These are phyloP conservation scores for Endoconidiophora laricicola DNA, from an alignment of 2,329 filamentous ascomycete genomes.

Conservation along the genomic window DNA sequence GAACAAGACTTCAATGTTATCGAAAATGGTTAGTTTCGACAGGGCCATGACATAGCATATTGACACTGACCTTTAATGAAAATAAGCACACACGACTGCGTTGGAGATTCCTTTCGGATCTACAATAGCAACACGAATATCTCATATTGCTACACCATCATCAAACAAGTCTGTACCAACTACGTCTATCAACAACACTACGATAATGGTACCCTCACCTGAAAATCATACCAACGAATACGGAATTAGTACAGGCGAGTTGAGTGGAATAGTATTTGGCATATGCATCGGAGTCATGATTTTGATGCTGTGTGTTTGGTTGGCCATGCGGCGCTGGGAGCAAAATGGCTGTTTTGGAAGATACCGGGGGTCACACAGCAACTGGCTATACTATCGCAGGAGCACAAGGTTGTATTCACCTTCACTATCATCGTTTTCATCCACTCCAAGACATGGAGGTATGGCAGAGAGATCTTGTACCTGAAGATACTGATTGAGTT, in stretches of 20 bases:
- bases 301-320: slow-evolving; percentile 2
- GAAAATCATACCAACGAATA: not conserved
- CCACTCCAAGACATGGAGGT: too few relatives aligned
- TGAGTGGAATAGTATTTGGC: slow-evolving; percentile 9
- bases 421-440: not conserved
- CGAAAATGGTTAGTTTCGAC: not conserved
- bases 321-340: slow-evolving; percentile 6
- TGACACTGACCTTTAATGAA: not conserved
- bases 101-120: not conserved
- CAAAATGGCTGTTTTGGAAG: not conserved
- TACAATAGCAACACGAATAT: not conserved
- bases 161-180: not conserved
- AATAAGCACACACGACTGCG: not conserved
- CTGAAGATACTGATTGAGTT: too few relatives aligned
- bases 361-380: not conserved
- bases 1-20: slow-evolving; percentile 13
- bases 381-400: not conserved
- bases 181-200: not conserved
- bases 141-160: not conserved
- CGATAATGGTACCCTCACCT: not conserved
- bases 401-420: slow-evolving; percentile 3
- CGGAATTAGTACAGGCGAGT: not conserved
- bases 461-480: too few relatives aligned
- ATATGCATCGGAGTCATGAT: slow-evolving; percentile 5
- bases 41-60: too few relatives aligned